Conservation (phyloP, 1,284 basidiomycete genomes). For the Ustilago cynodontis region DNA sequence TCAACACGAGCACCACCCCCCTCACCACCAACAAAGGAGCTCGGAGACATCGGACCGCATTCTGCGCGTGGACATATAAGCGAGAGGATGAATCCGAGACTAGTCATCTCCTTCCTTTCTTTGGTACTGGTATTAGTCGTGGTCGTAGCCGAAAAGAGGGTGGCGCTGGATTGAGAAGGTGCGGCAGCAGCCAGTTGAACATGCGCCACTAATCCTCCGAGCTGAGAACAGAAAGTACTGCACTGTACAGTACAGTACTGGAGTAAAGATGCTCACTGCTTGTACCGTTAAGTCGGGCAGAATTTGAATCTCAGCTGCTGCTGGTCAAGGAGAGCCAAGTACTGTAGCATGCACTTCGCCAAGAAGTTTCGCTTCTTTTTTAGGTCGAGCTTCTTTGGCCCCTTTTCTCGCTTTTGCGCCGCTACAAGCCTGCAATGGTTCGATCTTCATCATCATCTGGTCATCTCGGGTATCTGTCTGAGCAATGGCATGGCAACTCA, state of each 20-base stretch:
- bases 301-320: neutral
- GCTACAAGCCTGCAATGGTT: neutral
- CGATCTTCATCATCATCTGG: neutral
- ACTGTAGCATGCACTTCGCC: neutral
- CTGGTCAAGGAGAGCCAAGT: neutral
- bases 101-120: too few relatives aligned
- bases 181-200: too few relatives aligned
- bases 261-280: neutral
- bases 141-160: too few relatives aligned
- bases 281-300: too few relatives aligned
- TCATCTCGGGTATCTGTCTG: neutral
- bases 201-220: neutral
- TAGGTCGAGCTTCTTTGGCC: conserved; percentile 4
- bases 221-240: too few relatives aligned
- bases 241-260: too few relatives aligned
- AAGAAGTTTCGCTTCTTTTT: conserved; percentile 14
- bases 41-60: neutral
- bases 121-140: too few relatives aligned
- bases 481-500: neutral
- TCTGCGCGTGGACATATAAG: too few relatives aligned
- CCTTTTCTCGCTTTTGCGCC: neutral
- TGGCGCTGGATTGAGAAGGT: too few relatives aligned
- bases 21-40: too few relatives aligned
- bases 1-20: too few relatives aligned
- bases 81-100: too few relatives aligned